Percentiles rank a stretch among this genome's conserved stretches.
phyloP scores from a whole-genome alignment of 2,329 filamentous ascomycete species.

The Aspergillus fumigatiaffinis region DNA sequence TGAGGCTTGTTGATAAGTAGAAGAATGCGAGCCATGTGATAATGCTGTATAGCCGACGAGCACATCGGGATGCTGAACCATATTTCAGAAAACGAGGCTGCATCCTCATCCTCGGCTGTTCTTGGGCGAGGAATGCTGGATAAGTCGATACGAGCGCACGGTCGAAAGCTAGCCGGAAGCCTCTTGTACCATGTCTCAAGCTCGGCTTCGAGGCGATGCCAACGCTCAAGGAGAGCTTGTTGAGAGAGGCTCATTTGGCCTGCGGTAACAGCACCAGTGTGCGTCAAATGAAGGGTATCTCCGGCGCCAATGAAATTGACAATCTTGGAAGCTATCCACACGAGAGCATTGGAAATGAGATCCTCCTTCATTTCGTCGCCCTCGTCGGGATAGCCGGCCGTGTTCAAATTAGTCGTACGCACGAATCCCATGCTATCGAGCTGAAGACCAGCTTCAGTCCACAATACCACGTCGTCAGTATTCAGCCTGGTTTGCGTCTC shows the following conservation, averaged over 20 bases:
- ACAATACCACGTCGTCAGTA: constrained; percentile 58
- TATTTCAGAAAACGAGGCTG: constrained; percentile 49
- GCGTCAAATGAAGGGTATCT: constrained; percentile 43
- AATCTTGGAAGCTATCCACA: constrained; percentile 64
- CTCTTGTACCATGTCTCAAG: constrained; percentile 58
- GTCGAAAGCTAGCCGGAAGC: constrained; percentile 57
- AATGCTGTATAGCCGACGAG: constrained; percentile 55
- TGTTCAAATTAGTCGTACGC: constrained; percentile 38
- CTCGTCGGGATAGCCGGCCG: constrained; percentile 30
- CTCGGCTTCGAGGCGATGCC: constrained; percentile 52
- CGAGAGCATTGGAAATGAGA: constrained; percentile 59
- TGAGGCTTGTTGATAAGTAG: constrained; percentile 43
- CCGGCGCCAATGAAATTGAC: constrained; percentile 61
- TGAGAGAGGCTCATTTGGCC: constrained; percentile 35
- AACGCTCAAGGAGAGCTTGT: constrained; percentile 44
- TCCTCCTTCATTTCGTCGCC: constrained; percentile 56
- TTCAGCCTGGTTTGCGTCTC: constrained; percentile 59
- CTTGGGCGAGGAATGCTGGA: constrained; percentile 19
- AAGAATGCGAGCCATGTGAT: constrained; percentile 42
- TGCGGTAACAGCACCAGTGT: constrained; percentile 21
- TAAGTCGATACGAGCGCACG: constrained; percentile 50
- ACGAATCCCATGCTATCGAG: constrained; percentile 52
- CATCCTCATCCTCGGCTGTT: constrained; percentile 31
- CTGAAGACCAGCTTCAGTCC: constrained; percentile 61
- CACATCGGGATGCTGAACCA: constrained; percentile 66